These are phyloP conservation scores for Jackrogersella minutella DNA, from an alignment of 495 filamentous ascomycete genomes.

Conservation along the genomic window DNA sequence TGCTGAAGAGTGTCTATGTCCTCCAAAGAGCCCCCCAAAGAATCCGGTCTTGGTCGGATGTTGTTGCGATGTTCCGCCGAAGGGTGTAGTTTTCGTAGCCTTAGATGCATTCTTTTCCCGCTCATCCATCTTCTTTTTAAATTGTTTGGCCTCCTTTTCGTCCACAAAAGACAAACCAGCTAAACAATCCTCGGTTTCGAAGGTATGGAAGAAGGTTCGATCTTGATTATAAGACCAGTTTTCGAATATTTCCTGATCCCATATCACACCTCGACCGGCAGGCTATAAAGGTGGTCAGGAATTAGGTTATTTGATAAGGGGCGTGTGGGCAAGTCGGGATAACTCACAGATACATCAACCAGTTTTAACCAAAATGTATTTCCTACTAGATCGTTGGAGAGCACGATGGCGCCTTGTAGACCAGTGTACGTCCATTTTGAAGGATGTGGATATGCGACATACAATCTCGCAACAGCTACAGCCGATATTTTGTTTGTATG, in stretches of 20 bases:
- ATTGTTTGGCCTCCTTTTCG: constrained; percentile 94
- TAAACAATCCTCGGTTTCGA: constrained; percentile 90
- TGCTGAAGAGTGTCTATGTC: constrained; percentile 71
- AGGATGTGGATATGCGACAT: constrained; percentile 87
- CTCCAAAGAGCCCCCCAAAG: constrained; percentile 73
- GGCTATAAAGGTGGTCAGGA: constrained; percentile 62
- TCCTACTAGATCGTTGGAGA: constrained; percentile 92
- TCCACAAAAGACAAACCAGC: constrained; percentile 91
- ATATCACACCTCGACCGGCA: constrained; percentile 86
- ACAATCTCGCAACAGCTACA: constrained; percentile 91
- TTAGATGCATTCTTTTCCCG: constrained; percentile 93
- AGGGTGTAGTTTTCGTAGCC: constrained; percentile 78
- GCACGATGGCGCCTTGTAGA: constrained; percentile 89
- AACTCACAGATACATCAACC: constrained; percentile 90
- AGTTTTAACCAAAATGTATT: constrained; percentile 97
- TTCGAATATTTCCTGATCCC: constrained; percentile 98
- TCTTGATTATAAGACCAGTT: constrained; percentile 94
- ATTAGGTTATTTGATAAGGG: neutral
- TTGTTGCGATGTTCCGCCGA: constrained; percentile 64
- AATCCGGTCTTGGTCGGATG: constrained; percentile 56
- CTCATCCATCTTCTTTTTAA: constrained; percentile 94
- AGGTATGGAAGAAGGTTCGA: constrained; percentile 95
- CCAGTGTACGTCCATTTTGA: constrained; percentile 94
- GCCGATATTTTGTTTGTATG: constrained; percentile 94
- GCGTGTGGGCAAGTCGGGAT: neutral